phyloP scores from a whole-genome alignment of 176 grass and related monocot genomes.

The Aegilops longissima region DNA sequence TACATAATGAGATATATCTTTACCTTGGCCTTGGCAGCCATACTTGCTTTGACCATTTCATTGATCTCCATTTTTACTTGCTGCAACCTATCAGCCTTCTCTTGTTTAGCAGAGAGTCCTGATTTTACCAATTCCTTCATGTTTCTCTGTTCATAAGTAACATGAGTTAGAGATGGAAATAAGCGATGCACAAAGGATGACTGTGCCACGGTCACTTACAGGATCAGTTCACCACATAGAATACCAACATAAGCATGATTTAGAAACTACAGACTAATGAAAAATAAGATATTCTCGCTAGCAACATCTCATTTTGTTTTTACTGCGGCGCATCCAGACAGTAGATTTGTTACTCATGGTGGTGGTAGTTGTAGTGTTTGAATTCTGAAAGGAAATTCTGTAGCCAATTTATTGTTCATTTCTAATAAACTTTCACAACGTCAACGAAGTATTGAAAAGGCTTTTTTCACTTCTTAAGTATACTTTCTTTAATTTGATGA shows the following conservation, averaged over 20 bases:
- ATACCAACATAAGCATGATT: constrained; percentile 23
- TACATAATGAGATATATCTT: constrained; percentile 27
- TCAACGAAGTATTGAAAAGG: background rate
- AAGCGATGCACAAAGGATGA: constrained; percentile 7
- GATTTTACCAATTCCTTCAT: constrained; percentile 97
- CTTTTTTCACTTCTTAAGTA: no score
- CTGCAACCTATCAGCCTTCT: constrained; percentile 83
- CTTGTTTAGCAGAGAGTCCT: constrained; percentile 88
- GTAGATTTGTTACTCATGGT: constrained; percentile 1
- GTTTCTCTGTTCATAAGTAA: constrained; percentile 62
- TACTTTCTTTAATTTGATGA: no score
- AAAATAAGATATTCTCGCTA: constrained; percentile 1
- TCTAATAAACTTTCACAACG: constrained; percentile 6
- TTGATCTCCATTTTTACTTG: constrained; percentile 83
- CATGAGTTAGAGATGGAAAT: constrained; percentile 16
- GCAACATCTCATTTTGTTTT: background rate
- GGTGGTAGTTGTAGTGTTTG: background rate
- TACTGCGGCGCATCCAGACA: constrained; percentile 19
- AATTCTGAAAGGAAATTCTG: background rate
- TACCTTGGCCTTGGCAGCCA: constrained; percentile 76
- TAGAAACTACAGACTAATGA: constrained; percentile 25
- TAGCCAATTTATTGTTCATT: background rate
- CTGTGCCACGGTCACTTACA: background rate
- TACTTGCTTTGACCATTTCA: constrained; percentile 78
- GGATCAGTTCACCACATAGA: constrained; percentile 17